These are phyloP conservation scores for Blastobotrys capitulatus DNA, from an alignment of 1,139 yeast genomes.

Conservation along the genomic window DNA sequence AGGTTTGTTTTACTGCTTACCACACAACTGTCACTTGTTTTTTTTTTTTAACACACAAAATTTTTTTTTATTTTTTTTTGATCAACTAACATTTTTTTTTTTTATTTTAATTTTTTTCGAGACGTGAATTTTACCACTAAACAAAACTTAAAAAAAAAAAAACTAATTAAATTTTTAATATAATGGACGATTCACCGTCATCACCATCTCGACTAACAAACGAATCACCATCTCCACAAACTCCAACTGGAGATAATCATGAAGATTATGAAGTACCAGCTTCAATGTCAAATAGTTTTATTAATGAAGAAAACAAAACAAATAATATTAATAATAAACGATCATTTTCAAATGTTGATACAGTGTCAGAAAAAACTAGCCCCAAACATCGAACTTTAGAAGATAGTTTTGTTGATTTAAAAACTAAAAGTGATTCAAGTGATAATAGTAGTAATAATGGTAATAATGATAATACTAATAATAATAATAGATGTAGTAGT, in stretches of 20 bases:
- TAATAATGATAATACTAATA: not conserved
- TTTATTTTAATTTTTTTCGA: too few relatives aligned
- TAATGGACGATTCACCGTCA: conserved; percentile 2
- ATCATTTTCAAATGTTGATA: conserved; percentile 7
- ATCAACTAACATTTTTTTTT: too few relatives aligned
- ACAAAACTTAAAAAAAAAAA: not conserved
- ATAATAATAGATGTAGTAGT: not conserved
- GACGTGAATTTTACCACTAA: too few relatives aligned
- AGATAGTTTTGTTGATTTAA: too few relatives aligned
- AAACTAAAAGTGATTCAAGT: not conserved
- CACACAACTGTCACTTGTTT: too few relatives aligned
- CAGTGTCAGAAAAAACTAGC: not conserved
- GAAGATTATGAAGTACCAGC: conserved; percentile 1
- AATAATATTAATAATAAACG: not conserved
- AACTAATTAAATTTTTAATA: not conserved
- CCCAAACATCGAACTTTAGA: not conserved
- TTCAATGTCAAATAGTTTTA: not conserved
- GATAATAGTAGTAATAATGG: not conserved
- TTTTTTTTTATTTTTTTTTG: too few relatives aligned
- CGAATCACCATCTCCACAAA: not conserved
- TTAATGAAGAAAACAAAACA: not conserved
- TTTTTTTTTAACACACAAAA: too few relatives aligned
- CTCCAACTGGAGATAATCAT: not conserved
- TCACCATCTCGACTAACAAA: not conserved
- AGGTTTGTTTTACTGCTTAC: too few relatives aligned